phyloP scores from a whole-genome alignment of 345 rosid genomes.

The Diplotaxis tenuifolia region DNA sequence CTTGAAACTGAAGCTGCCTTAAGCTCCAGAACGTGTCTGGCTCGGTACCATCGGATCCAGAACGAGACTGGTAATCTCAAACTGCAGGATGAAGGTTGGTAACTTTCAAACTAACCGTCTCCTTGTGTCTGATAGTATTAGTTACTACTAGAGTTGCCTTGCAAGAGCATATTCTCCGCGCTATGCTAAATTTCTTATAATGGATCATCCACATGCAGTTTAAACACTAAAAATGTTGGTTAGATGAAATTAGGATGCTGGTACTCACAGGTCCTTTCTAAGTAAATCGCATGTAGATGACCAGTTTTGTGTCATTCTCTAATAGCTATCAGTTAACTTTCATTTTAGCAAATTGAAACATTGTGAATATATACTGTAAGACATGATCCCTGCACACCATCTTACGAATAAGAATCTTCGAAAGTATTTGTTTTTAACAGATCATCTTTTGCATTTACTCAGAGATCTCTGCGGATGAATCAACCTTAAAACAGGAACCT shows the following conservation, averaged over 20 bases:
- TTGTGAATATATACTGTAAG: neutral
- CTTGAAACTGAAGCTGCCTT: constrained; percentile 91
- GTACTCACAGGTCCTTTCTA: neutral
- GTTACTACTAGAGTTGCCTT: constrained; percentile 1
- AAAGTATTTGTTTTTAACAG: neutral
- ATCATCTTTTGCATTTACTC: constrained; percentile 11
- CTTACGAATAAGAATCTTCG: neutral
- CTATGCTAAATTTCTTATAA: neutral
- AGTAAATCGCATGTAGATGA: neutral
- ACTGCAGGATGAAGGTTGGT: constrained; percentile 44
- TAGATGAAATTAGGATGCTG: constrained; percentile 4
- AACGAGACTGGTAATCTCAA: constrained; percentile 49
- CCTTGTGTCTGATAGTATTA: constrained; percentile 1
- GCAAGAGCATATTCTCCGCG: constrained; percentile 11
- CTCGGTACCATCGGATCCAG: constrained; percentile 66
- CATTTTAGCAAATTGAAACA: neutral
- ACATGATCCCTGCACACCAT: neutral
- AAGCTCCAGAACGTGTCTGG: constrained; percentile 60
- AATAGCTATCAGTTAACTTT: neutral
- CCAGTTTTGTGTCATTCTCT: neutral
- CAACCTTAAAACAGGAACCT: constrained; percentile 20
- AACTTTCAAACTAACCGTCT: constrained; percentile 16
- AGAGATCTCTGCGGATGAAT: constrained; percentile 30
- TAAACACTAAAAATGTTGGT: constrained; percentile 7
- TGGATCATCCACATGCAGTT: neutral